Evolutionary conservation across 2,329 filamentous ascomycete species (phyloP), one percentile per base, ranked within the genome.

Genomic region (Alternaria sp.): DNA sequence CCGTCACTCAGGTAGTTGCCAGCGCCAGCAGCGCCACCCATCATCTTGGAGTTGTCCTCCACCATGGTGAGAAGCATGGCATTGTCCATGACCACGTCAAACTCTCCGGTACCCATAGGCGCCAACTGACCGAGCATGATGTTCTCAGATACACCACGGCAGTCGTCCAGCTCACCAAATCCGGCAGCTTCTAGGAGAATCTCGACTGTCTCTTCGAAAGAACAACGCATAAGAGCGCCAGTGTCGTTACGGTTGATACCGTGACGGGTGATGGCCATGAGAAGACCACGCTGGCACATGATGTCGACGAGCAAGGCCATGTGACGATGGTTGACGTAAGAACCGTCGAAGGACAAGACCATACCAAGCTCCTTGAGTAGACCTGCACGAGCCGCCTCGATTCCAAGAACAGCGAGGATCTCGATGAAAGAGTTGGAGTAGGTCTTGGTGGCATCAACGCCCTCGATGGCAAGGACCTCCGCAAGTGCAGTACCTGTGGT

Each of bases 171-270:
- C 81, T 99, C 96, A 78, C 96, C 96, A 55, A 93, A 93, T 15
- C 94, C 93, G 23, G 96, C 96, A 65, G 96, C 96, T 78, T 99
- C 96, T 20, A 99, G 89, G 57, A 99, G 85, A 85, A 99, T 99
- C 79, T 99, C 96, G 44, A 99, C 96, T 0, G 96, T 99, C 81
- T 99, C 96, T 82, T 99, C 96, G 83, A 99, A 99, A 2, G 96
- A 99, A 86, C 96, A 99, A 80, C 96, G 92, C 96, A 99, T 99
- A 74, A 99, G 87, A 10, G 96, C 96, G 85, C 96, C 96, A 66
- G 96, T 99, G 78, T 99, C 96, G 25, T 95, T 93, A 74, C 96
- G 90, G 84, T 99, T 99, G 84, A 99, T 99, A 83, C 96, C 96
- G 79, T 99, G 96, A 82, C 96, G 92, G 60, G 96, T 99, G 68